Percentiles rank a stretch among this genome's conserved stretches.
Conservation (phyloP, 2,329 filamentous ascomycete genomes). For the Verticillium klebahnii region DNA sequence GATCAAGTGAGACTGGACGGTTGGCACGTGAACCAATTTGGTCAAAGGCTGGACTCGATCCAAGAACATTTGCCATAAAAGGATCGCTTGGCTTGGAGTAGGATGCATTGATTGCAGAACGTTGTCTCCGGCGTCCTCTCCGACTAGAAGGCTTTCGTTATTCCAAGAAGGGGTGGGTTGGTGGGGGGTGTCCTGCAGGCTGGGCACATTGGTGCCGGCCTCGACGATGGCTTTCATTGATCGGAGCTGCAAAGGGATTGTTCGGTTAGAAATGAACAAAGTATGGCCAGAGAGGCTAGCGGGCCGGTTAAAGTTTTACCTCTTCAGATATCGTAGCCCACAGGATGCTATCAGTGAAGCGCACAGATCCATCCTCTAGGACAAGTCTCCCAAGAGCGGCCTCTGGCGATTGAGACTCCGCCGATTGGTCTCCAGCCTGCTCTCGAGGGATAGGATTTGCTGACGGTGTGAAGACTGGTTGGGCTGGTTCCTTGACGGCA, state of each 20-base stretch:
- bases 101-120: slow-evolving; percentile 31
- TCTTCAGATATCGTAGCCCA: too few relatives aligned
- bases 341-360: too few relatives aligned
- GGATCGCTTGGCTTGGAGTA: slow-evolving; percentile 28
- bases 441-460: too few relatives aligned
- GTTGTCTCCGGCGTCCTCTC: not conserved
- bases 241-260: slow-evolving; percentile 34
- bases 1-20: slow-evolving; percentile 58
- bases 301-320: not conserved
- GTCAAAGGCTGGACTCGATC: slow-evolving; percentile 70
- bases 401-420: too few relatives aligned
- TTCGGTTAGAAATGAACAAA: not conserved
- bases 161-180: slow-evolving; percentile 42
- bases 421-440: too few relatives aligned
- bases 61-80: slow-evolving; percentile 67
- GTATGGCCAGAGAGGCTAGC: not conserved
- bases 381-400: too few relatives aligned
- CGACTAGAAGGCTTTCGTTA: slow-evolving; percentile 37
- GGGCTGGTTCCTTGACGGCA: too few relatives aligned
- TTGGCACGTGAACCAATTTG: slow-evolving; percentile 67
- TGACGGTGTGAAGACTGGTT: too few relatives aligned
- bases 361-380: too few relatives aligned
- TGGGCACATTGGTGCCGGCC: slow-evolving; percentile 25
- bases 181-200: slow-evolving; percentile 1
- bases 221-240: slow-evolving; percentile 56